Base-by-base conservation (phyloP, 129 eudicot species). In the Flaveria linearis region DNA sequence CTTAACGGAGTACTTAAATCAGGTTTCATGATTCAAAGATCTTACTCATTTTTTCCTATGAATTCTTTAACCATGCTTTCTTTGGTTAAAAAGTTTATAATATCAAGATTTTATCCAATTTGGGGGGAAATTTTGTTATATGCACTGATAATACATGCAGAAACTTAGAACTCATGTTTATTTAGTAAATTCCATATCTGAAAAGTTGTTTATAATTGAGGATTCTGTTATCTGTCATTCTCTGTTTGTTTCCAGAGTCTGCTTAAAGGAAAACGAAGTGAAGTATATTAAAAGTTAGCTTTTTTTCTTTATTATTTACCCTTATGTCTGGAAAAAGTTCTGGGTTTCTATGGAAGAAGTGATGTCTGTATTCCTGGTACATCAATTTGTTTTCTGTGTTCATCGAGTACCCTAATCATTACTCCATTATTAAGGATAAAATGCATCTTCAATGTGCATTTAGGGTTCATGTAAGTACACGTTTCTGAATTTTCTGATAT, bases 181-280 rank as follows among this genome's bases (percentile, higher is more conserved):
- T 62, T 76, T 70, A 50, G 80, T 69, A 60, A 52, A 33, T 61
- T 60, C 42, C 41, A 36, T 36, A 36, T 5, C 7, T 36, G 41
- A 36, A 36, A 58, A 82, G 72, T 76, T 15, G 26, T 74, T 72
- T 47, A 41, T 61, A 60, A 81, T 69, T 72, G 68, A 46, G 55
- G 46, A 73, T 66, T 73, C 66, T 69, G 39, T 82, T 78, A 57
- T 56, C 53, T 49, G 84, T 72, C 79, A 80, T 80, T 78, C 76
- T 80, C 84, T 76, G 79, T 79, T 55, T 55, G 61, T 43, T 70
- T 75, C 70, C 75, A 53, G 84, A 61, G 76, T 74, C 52, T 79
- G 65, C 46, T 71, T 65, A 70, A 43, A 73, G 78, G 72, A 78
- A 83, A 62, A 67, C 66, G 52, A 78, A 68, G 80, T 73, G 74